These are phyloP conservation scores for Rhizophlyctis rosea DNA, from an alignment of 192 early-diverging fungal genomes.

Conservation along the genomic window DNA sequence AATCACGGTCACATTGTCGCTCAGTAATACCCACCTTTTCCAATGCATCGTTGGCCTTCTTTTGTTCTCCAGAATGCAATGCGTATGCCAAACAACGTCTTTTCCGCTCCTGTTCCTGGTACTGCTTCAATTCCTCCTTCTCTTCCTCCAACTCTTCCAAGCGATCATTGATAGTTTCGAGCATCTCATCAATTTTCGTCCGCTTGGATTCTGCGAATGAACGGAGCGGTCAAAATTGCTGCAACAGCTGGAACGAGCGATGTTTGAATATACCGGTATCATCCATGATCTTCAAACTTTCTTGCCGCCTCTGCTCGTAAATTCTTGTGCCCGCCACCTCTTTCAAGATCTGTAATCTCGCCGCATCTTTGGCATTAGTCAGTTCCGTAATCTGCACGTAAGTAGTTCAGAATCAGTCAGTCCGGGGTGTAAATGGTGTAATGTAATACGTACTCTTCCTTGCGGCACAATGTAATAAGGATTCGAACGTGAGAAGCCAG, in stretches of 20 bases:
- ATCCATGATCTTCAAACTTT: constrained; percentile 88
- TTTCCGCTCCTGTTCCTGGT: constrained; percentile 81
- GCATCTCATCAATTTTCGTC: constrained; percentile 82
- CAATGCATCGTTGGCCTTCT: constrained; percentile 73
- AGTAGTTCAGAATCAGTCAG: too few species aligned
- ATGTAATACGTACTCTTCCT: constrained; percentile 64
- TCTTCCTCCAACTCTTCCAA: constrained; percentile 88
- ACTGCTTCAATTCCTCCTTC: constrained; percentile 88
- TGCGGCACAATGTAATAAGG: constrained; percentile 99
- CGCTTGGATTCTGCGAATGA: constrained; percentile 63
- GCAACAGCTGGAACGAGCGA: constrained; percentile 15
- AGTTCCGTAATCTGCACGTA: constrained; percentile 74
- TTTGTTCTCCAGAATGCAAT: constrained; percentile 87
- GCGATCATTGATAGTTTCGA: constrained; percentile 85
- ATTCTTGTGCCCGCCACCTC: constrained; percentile 97
- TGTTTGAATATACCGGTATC: constrained; percentile 69
- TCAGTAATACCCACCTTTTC: constrained; percentile 52
- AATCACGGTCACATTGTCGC: too few species aligned
- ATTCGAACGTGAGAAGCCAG: constrained; percentile 94
- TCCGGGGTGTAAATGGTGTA: constrained; percentile 1
- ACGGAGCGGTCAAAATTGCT: background rate
- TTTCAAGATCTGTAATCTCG: constrained; percentile 86
- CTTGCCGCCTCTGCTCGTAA: constrained; percentile 87
- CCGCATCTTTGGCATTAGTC: constrained; percentile 90
- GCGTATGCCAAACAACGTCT: constrained; percentile 87